phyloP scores from a whole-genome alignment of 345 rosid genomes.

The Eucalyptus rudis region DNA sequence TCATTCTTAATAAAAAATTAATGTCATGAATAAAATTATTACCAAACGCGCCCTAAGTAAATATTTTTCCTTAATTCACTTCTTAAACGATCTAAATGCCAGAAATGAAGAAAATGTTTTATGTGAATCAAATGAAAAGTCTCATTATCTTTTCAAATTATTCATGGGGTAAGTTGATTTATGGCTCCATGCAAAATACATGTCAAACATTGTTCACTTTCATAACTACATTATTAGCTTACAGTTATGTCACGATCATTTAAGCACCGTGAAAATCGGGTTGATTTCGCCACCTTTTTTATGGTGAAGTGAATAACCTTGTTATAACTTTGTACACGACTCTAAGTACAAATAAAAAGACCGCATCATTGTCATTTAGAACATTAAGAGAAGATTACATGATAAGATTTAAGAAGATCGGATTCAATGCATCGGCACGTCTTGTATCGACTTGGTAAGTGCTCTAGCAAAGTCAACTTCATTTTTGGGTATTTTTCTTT shows the following conservation, averaged over 20 bases:
- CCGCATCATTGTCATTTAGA: background rate
- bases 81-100: too few relatives aligned
- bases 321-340: too few relatives aligned
- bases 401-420: background rate
- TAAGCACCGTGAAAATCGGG: background rate
- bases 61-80: too few relatives aligned
- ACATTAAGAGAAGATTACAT: background rate
- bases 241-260: background rate
- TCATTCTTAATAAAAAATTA: too few relatives aligned
- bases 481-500: background rate
- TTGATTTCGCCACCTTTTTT: background rate
- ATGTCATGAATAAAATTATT: too few relatives aligned
- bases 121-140: too few relatives aligned
- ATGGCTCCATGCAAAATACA: background rate
- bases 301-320: background rate
- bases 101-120: too few relatives aligned
- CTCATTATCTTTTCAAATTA: background rate
- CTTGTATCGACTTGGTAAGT: background rate
- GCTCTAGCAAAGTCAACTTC: background rate
- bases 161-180: background rate
- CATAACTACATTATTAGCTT: too few relatives aligned
- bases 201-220: too few relatives aligned
- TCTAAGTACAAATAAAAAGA: background rate
- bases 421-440: background rate
- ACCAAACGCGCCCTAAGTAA: too few relatives aligned